These are phyloP conservation scores for Pythium oligandrum DNA, from an alignment of 352 stramenopile species.

Conservation along the genomic window DNA sequence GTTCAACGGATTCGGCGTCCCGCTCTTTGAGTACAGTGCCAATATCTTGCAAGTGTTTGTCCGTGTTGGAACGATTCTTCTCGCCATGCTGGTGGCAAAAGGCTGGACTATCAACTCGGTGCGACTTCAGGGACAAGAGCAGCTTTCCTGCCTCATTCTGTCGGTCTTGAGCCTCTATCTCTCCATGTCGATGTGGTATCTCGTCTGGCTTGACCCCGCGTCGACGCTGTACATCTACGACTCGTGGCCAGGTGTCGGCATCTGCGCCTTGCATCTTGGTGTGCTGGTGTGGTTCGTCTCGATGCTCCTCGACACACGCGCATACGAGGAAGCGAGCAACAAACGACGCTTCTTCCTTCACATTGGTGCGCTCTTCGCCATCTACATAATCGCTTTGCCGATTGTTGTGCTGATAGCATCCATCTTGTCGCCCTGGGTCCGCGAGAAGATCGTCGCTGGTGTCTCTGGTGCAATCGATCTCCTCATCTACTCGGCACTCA, in stretches of 20 bases:
- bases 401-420: constrained; percentile 67
- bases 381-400: constrained; percentile 69
- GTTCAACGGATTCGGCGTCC: constrained; percentile 64
- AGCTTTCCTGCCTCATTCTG: constrained; percentile 65
- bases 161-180: constrained; percentile 58
- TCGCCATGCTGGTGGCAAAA: constrained; percentile 74
- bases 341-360: constrained; percentile 62
- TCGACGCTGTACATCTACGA: constrained; percentile 84
- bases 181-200: constrained; percentile 77
- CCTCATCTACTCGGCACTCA: constrained; percentile 51
- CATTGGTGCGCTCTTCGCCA: constrained; percentile 56
- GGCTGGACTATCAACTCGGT: constrained; percentile 79
- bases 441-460: constrained; percentile 63
- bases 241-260: constrained; percentile 64
- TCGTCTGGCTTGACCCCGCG: constrained; percentile 69
- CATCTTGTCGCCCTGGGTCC: constrained; percentile 74
- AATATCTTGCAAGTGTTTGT: constrained; percentile 71
- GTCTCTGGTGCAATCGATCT: constrained; percentile 50
- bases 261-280: constrained; percentile 54
- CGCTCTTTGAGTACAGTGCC: constrained; percentile 61
- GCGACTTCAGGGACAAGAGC: constrained; percentile 50
- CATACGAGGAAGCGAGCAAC: constrained; percentile 42
- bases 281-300: constrained; percentile 61
- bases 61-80: constrained; percentile 57
- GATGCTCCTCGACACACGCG: constrained; percentile 61